These are phyloP conservation scores for Rauvolfia tetraphylla DNA, from an alignment of 257 asterid species.

Conservation along the genomic window DNA sequence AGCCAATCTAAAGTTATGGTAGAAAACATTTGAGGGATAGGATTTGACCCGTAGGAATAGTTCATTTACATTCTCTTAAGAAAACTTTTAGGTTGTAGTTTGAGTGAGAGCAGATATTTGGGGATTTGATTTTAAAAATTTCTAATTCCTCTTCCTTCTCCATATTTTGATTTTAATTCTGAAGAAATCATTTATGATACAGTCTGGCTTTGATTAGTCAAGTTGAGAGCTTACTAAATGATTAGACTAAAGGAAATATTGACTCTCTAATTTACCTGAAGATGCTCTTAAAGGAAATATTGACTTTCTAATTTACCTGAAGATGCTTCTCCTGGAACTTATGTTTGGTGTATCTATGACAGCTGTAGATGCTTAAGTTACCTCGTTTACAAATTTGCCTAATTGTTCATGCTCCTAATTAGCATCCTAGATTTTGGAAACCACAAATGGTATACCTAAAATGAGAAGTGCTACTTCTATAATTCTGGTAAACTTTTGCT, in stretches of 20 bases:
- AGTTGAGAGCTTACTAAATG: neutral
- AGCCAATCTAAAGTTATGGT: neutral
- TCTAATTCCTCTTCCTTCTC: neutral
- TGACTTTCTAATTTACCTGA: too few relatives aligned
- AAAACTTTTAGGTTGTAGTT: neutral
- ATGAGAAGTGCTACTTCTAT: neutral
- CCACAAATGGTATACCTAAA: neutral
- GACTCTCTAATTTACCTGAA: neutral
- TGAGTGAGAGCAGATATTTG: neutral
- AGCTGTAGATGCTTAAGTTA: neutral
- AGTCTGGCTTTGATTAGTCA: neutral
- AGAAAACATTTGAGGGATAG: neutral
- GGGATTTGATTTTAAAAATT: neutral
- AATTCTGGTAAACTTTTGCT: slow-evolving; percentile 1
- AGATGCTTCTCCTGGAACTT: neutral
- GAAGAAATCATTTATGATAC: too few relatives aligned
- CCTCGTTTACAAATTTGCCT: neutral
- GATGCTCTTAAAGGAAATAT: neutral
- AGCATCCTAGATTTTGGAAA: neutral
- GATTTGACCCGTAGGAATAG: neutral
- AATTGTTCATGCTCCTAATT: neutral
- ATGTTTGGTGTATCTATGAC: neutral
- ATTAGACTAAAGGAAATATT: neutral
- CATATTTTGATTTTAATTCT: neutral
- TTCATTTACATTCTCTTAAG: neutral